phyloP scores from a whole-genome alignment of 805 yeast genomes.

The Ogataea pignaliae region DNA sequence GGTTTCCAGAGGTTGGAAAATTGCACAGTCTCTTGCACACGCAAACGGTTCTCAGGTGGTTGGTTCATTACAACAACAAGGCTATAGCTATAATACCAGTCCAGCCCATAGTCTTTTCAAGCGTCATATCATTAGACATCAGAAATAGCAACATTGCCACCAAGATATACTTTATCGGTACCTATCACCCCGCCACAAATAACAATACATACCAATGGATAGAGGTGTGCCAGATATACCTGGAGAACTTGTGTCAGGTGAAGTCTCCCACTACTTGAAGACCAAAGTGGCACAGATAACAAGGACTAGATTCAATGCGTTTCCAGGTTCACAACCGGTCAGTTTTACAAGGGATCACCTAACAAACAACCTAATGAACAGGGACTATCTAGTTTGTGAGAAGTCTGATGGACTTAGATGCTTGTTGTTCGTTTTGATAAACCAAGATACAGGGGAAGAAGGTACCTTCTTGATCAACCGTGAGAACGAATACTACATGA shows the following conservation, averaged over 20 bases:
- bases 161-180: not conserved
- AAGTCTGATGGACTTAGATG: constrained; percentile 93
- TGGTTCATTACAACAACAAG: no score
- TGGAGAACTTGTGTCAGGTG: constrained; percentile 72
- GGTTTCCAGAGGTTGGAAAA: no score
- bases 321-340: constrained; percentile 95
- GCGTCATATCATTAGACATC: no score
- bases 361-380: constrained; percentile 49
- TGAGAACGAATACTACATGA: constrained; percentile 77
- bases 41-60: no score
- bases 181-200: no score
- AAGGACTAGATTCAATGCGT: constrained; percentile 49
- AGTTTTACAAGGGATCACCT: constrained; percentile 79
- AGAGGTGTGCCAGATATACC: constrained; percentile 80
- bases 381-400: constrained; percentile 93
- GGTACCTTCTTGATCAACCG: constrained; percentile 87
- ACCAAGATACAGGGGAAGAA: constrained; percentile 71
- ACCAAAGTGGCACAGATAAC: constrained; percentile 62
- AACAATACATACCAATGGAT: constrained; percentile 11
- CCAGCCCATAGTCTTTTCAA: no score
- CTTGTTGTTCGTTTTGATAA: constrained; percentile 57
- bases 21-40: no score
- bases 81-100: no score
- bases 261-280: constrained; percentile 63
- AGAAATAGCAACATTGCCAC: no score